Evolutionary conservation across 2,329 filamentous ascomycete species (phyloP).

Genomic region (Fusarium clavum): DNA sequence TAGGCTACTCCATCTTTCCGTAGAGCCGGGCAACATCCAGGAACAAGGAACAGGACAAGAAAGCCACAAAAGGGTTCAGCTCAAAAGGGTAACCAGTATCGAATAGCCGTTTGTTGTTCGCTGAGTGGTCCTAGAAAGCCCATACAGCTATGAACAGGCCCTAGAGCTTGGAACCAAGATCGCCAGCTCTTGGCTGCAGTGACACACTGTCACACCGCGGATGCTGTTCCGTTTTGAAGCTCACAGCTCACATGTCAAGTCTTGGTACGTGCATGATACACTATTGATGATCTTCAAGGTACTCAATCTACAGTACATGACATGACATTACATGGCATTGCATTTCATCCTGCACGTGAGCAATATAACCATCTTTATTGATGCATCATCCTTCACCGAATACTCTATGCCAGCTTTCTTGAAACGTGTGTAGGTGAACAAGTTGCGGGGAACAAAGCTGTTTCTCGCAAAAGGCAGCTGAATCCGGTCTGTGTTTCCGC

Average conservation of each 20-base stretch:
- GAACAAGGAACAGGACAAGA: constrained; percentile 30
- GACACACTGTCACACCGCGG: constrained; percentile 39
- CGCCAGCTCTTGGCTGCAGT: constrained; percentile 31
- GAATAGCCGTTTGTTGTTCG: constrained; percentile 43
- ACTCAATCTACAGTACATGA: constrained; percentile 1
- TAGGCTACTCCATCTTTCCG: not conserved
- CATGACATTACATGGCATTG: not conserved
- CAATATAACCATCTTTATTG: not conserved
- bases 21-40: constrained; percentile 16
- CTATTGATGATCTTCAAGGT: constrained; percentile 3
- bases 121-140: constrained; percentile 33
- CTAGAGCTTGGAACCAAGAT: not conserved
- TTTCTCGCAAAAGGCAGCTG: constrained; percentile 14
- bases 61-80: constrained; percentile 20
- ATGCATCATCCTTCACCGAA: constrained; percentile 22
- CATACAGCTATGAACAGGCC: not conserved
- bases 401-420: constrained; percentile 24
- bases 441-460: constrained; percentile 34
- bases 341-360: not conserved
- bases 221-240: constrained; percentile 27
- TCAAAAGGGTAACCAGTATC: constrained; percentile 29
- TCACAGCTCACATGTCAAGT: constrained; percentile 16
- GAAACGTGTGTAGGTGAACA: constrained; percentile 22
- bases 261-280: constrained; percentile 15
- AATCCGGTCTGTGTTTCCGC: constrained; percentile 3